Evolutionary conservation across 768 basidiomycete species (phyloP).

Genomic region (Rickenella mellea): DNA sequence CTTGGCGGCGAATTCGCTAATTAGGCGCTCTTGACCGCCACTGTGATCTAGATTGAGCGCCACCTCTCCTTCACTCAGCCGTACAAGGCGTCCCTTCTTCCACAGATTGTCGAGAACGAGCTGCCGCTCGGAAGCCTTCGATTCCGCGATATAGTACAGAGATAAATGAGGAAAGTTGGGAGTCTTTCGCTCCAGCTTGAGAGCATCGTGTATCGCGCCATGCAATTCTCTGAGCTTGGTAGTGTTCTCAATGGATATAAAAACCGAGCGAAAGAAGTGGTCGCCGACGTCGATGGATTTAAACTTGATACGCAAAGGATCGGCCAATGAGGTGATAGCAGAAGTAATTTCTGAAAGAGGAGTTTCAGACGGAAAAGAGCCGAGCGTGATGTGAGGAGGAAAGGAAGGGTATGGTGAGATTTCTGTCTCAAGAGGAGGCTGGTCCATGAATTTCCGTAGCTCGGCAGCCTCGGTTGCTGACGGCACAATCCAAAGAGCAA

Average conservation of each 20-base stretch:
- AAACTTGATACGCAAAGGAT: conserved; percentile 36
- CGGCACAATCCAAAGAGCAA: conserved; percentile 68
- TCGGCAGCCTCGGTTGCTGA: conserved; percentile 28
- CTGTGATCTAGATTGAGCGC: conserved; percentile 8
- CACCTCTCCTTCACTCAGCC: conserved; percentile 5
- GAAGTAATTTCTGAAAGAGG: conserved; percentile 25
- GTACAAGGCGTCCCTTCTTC: conserved; percentile 13
- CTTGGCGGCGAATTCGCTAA: conserved; percentile 28
- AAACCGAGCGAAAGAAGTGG: conserved; percentile 67
- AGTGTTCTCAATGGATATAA: conserved; percentile 39
- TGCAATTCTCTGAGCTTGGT: conserved; percentile 40
- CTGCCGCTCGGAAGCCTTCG: conserved; percentile 50
- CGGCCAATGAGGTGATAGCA: conserved; percentile 26
- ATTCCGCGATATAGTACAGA: conserved; percentile 60
- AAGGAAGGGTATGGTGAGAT: conserved; percentile 40
- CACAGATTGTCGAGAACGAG: conserved; percentile 35
- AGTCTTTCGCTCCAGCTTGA: conserved; percentile 25
- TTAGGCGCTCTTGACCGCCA: conserved; percentile 13
- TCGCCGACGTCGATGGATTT: conserved; percentile 43
- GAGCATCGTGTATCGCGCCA: conserved; percentile 28
- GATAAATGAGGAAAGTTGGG: conserved; percentile 67
- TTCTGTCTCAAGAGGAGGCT: conserved; percentile 16
- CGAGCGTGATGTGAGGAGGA: conserved; percentile 64
- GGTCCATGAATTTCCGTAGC: conserved; percentile 38
- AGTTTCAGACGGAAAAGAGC: conserved; percentile 27